Conservation (phyloP, 352 stramenopile species). For the Plasmopara halstedii region DNA sequence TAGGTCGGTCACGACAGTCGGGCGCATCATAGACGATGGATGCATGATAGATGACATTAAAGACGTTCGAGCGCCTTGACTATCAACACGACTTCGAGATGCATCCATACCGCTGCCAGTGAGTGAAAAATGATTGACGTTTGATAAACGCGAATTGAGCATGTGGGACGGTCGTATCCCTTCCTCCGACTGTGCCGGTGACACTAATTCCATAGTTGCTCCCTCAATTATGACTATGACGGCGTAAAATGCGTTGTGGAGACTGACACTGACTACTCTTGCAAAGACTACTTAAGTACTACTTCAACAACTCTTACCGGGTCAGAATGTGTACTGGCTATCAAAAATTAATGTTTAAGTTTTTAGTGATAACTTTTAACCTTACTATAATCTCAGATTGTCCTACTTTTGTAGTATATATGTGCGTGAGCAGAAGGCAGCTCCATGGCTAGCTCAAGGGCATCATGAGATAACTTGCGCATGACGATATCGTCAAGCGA, state of each 20-base stretch:
- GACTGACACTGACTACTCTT: neutral
- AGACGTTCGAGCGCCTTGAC: conserved; percentile 14
- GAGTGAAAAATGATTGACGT: conserved; percentile 11
- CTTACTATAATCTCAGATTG: too few species aligned
- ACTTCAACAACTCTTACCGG: neutral
- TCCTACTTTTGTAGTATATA: too few species aligned
- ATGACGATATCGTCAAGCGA: too few species aligned
- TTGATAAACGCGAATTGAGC: conserved; percentile 27
- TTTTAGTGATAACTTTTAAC: too few species aligned
- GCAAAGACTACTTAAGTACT: neutral
- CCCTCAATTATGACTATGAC: neutral
- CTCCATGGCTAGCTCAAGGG: too few species aligned
- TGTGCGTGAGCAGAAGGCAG: too few species aligned
- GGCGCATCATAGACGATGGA: conserved; percentile 32
- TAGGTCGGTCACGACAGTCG: conserved; percentile 40
- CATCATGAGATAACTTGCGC: too few species aligned
- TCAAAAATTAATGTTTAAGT: too few species aligned
- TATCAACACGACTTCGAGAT: conserved; percentile 4
- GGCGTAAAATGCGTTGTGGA: neutral
- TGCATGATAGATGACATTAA: conserved; percentile 24
- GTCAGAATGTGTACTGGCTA: too few species aligned
- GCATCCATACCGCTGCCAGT: conserved; percentile 1
- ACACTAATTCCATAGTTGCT: conserved; percentile 10
- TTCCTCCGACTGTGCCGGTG: conserved; percentile 7
- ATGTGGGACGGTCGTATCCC: conserved; percentile 16